These are phyloP conservation scores for Ophiostoma sp. DNA, from an alignment of 2,329 filamentous ascomycete genomes.

Conservation along the genomic window DNA sequence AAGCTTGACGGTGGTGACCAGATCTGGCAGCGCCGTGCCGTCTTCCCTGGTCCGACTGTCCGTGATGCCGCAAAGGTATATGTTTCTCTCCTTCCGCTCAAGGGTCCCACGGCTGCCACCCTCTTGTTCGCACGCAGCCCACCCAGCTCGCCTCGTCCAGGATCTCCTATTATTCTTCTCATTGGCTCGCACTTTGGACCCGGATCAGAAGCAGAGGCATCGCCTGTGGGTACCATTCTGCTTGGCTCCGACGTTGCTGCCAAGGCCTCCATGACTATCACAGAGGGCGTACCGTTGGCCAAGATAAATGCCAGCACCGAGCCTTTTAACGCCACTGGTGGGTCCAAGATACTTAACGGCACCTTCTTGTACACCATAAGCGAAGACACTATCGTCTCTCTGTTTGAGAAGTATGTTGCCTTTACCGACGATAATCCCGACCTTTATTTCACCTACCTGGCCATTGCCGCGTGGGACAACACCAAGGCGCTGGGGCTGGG, in stretches of 20 bases:
- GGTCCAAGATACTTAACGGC: background rate
- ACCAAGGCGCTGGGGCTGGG: constrained; percentile 4
- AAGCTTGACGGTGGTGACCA: constrained; percentile 34
- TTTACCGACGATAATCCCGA: constrained; percentile 11
- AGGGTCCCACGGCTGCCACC: background rate
- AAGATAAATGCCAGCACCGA: background rate
- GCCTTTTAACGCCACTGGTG: background rate
- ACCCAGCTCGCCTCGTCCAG: background rate
- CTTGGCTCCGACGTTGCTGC: background rate
- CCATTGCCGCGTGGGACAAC: constrained; percentile 12
- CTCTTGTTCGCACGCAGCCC: background rate
- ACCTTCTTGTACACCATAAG: background rate
- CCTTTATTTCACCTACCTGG: background rate
- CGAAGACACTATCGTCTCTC: constrained; percentile 2
- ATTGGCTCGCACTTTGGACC: constrained; percentile 7
- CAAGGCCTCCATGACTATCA: background rate
- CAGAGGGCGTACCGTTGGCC: constrained; percentile 1
- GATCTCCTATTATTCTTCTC: background rate
- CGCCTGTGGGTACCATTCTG: background rate
- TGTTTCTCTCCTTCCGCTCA: background rate
- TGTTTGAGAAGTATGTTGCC: constrained; percentile 13
- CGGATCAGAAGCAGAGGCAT: background rate
- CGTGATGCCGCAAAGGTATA: background rate
- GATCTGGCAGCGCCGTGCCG: constrained; percentile 38
- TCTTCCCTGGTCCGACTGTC: constrained; percentile 35